Evolutionary conservation across 2,329 filamentous ascomycete species (phyloP).

Genomic region (Trichoderma atrobrunneum): DNA sequence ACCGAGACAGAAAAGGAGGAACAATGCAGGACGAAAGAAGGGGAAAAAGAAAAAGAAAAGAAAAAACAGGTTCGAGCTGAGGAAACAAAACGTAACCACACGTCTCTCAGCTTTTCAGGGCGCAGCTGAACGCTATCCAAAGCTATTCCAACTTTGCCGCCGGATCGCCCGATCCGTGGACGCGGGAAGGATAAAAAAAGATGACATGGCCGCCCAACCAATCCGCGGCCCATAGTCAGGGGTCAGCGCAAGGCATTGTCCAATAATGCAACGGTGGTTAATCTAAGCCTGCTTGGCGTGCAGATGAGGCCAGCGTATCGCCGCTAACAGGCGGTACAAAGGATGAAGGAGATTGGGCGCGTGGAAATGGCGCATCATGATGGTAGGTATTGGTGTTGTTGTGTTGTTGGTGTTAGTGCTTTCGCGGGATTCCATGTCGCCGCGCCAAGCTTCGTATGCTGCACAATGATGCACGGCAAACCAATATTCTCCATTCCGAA

Average conservation of each 20-base stretch:
- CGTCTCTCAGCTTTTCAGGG: slow-evolving; percentile 13
- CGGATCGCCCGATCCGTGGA: slow-evolving; percentile 14
- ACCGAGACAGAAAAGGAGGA: background rate
- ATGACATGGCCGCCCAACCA: background rate
- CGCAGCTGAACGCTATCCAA: slow-evolving; percentile 13
- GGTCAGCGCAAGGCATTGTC: background rate
- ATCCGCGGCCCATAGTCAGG: background rate
- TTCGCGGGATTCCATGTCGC: background rate
- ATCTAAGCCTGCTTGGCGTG: slow-evolving; percentile 14
- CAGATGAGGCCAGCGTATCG: background rate
- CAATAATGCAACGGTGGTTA: slow-evolving; percentile 9
- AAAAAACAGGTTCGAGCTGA: background rate
- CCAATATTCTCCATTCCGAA: background rate
- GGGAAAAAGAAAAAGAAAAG: background rate
- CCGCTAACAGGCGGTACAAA: slow-evolving; percentile 7
- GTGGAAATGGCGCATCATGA: background rate
- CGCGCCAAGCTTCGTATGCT: slow-evolving; percentile 16
- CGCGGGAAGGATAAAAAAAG: slow-evolving; percentile 10
- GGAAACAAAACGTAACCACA: background rate
- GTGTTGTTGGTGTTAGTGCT: slow-evolving; percentile 10
- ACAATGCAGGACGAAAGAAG: background rate
- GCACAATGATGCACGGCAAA: background rate
- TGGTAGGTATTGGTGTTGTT: background rate
- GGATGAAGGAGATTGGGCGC: background rate
- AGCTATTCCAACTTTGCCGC: slow-evolving; percentile 12